Evolutionary conservation across 768 basidiomycete genomes (phyloP), one percentile per base, ranked within the genome.

Genomic region (Coprinopsis strossmayeri): DNA sequence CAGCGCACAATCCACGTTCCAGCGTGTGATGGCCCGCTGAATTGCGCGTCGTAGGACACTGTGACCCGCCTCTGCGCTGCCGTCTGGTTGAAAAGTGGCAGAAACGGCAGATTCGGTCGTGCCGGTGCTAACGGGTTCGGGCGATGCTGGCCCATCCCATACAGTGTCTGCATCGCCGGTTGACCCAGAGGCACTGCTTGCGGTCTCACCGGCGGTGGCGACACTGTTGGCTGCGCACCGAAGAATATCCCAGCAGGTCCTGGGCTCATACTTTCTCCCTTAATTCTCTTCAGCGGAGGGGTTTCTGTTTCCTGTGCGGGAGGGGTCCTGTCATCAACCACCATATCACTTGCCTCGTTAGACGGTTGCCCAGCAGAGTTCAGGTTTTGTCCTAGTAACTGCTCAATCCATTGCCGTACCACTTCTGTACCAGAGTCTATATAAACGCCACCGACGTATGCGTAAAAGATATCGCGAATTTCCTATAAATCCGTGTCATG

Each of bases 51-150:
- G 55, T 87, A 89, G 44, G 79, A 74, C 7, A 87, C 75, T 18
- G 63, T 68, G 50, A 86, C 68, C 38, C 82, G 73, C 34, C 84
- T 77, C 55, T 87, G 85, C 39, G 70, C 64, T 37, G 84, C 84
- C 2, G 77, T 79, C 64, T 88, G 82, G 61, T 88, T 88, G 64
- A 89, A 88, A 25, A 84, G 58, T 0, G 86, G 81, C 32, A 89
- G 64, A 62, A 83, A 86, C 12, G 85, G 78, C 15, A 78, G 61
- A 45, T 70, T 67, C 2, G 81, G 81, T 57, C 78, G 78, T n/a
- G 81, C 82, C 13, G 82, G 80, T 23, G 81, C 70, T 44, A 82
- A 59, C 25, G 83, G 80, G 61, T 85, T 87, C 11, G 70, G 61
- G 5, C 54, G 54, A 20, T 23, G 10, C 10, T 10, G 18, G 25